phyloP scores from a whole-genome alignment of 2,329 filamentous ascomycete genomes.

The Annulohypoxylon truncatum region DNA sequence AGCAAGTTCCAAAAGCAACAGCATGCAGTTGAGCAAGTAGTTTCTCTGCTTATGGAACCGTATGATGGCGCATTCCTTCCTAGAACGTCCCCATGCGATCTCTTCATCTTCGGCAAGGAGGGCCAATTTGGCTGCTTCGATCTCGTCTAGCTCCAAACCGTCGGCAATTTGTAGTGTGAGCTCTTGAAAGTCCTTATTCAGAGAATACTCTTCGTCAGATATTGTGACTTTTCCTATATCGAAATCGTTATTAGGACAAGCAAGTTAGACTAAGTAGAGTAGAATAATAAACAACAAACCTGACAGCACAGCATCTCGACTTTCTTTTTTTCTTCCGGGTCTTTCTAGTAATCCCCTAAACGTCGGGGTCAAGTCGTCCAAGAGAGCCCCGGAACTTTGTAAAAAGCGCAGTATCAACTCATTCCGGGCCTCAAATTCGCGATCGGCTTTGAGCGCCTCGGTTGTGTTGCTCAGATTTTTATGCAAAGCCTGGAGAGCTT shows the following conservation, averaged over 20 bases:
- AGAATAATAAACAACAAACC: constrained; percentile 60
- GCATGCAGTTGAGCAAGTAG: constrained; percentile 84
- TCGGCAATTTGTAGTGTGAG: constrained; percentile 84
- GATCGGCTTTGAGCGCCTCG: constrained; percentile 70
- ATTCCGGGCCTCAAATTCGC: constrained; percentile 74
- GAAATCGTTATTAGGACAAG: constrained; percentile 36
- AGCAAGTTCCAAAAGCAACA: constrained; percentile 79
- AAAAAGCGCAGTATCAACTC: constrained; percentile 40
- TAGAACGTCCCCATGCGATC: constrained; percentile 74
- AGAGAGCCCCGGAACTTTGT: constrained; percentile 44
- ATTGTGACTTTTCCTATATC: constrained; percentile 78
- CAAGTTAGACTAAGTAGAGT: background rate
- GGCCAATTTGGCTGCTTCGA: constrained; percentile 82
- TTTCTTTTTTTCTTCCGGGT: constrained; percentile 77
- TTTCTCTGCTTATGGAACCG: constrained; percentile 88
- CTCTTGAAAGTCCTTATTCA: constrained; percentile 91
- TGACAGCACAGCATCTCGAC: constrained; percentile 75
- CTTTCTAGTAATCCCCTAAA: constrained; percentile 81
- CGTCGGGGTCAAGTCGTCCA: constrained; percentile 74
- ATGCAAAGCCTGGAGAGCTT: constrained; percentile 84
- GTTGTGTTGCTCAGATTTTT: constrained; percentile 83
- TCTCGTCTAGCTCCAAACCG: constrained; percentile 88
- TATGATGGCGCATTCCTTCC: constrained; percentile 83
- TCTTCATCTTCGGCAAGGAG: constrained; percentile 78
- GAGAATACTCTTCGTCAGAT: constrained; percentile 76